Percentiles rank a stretch among this genome's conserved stretches.
Evolutionary conservation across 2,329 filamentous ascomycete species (phyloP).

Genomic region (Pleoardoris graminearum): DNA sequence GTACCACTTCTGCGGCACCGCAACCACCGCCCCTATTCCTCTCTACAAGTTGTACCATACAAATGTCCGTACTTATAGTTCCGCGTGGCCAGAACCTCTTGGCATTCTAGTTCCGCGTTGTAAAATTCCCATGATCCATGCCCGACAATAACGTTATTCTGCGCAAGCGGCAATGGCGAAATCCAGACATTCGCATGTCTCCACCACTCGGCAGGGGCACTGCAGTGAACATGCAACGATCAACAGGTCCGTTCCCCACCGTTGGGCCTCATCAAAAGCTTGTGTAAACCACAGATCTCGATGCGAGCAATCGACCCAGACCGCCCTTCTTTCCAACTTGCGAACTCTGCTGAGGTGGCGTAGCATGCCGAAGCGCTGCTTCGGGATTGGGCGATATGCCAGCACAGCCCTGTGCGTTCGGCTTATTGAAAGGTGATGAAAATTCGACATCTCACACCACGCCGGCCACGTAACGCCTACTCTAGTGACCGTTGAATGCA

Average conservation of each 20-base stretch:
- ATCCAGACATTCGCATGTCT: background rate
- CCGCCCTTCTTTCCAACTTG: background rate
- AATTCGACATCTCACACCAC: background rate
- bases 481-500: background rate
- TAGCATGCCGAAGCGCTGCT: too few relatives aligned
- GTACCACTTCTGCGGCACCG: background rate
- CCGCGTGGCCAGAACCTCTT: constrained; percentile 6
- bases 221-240: background rate
- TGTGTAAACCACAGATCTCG: constrained; percentile 1
- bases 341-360: background rate
- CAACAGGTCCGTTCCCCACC: background rate
- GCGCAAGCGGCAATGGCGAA: background rate
- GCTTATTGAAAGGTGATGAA: background rate
- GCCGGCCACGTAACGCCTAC: background rate
- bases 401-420: too few relatives aligned
- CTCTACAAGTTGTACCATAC: background rate
- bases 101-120: background rate
- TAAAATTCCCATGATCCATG: background rate
- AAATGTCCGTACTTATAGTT: background rate
- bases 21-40: background rate
- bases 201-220: background rate
- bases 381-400: too few relatives aligned
- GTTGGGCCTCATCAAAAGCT: background rate
- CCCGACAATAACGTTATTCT: background rate
- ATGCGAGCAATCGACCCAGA: background rate